Evolutionary conservation across 2,329 filamentous ascomycete species (phyloP), one percentile per base, ranked within the genome.

Genomic region (Elsinoe australis): DNA sequence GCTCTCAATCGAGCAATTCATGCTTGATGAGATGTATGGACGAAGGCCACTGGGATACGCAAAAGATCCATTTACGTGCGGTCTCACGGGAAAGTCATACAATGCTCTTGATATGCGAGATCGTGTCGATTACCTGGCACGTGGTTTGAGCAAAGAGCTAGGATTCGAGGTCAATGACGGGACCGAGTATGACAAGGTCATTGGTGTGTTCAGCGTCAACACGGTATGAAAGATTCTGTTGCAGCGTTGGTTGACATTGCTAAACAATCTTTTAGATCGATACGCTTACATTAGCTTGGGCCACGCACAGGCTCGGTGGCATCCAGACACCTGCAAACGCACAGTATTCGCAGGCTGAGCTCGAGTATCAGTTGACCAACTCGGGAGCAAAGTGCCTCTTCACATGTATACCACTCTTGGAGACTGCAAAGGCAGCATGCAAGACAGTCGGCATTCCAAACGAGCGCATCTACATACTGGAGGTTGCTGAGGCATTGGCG

Each of bases 131-230:
- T 72, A 69, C 47, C 71, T 92, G 17, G 76, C 86, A 12, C 76
- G 82, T 50, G 82, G 77, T 17, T 67, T 94, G 26, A 75, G 76
- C 32, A 80, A 84, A 61, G 79, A 85, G 53, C 74, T 92, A 51
- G 80, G 78, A 34, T 88, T 85, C 74, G 64, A 74, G 36, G 79
- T 83, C 5, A 82, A 85, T 55, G 64, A 79, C 49, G 85, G 83
- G 9, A 78, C 78, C 0, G 84, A 89, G 61, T 92, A 83, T 82
- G 85, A 92, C 58, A 87, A 88, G 63, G 83, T 89, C 18, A 70
- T 87, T 39, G 82, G 73, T 3, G 70, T 89, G 21, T 94, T 86
- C 67, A 82, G 82, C n/a, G 66, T 88, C 51, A 94, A 94, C 61
- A 87, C 85, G 22, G 83, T 87, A 15, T 3, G 36, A 9, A 21